Conservation (phyloP, 139 green algal genomes). For the Raphidocelis subcapitata region DNA sequence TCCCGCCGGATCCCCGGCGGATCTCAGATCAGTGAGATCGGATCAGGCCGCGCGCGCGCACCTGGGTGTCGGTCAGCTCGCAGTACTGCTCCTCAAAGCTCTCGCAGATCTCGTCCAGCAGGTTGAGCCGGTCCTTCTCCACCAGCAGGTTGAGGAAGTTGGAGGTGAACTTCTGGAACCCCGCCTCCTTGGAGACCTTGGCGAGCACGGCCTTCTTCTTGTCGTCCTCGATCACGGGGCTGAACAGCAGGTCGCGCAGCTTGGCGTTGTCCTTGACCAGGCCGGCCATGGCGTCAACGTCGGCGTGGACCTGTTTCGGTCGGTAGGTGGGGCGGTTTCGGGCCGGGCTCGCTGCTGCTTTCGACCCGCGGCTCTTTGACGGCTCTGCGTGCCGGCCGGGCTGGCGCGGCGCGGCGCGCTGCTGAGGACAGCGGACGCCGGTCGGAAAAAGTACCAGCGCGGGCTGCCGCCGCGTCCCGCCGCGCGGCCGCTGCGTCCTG, state of each 20-base stretch:
- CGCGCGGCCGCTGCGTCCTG: too few species aligned
- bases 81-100: slow-evolving; percentile 97
- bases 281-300: slow-evolving; percentile 67
- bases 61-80: slow-evolving; percentile 95
- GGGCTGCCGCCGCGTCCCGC: too few species aligned
- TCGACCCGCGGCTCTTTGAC: too few species aligned
- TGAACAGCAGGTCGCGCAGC: slow-evolving; percentile 80
- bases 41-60: slow-evolving; percentile 23
- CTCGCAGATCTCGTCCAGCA: slow-evolving; percentile 83
- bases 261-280: slow-evolving; percentile 71
- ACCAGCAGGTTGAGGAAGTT: slow-evolving; percentile 98
- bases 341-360: too few species aligned
- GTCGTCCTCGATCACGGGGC: slow-evolving; percentile 75
- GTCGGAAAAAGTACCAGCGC: too few species aligned
- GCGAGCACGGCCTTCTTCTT: slow-evolving; percentile 92
- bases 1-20: too few species aligned
- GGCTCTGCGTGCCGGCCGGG: too few species aligned
- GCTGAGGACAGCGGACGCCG: too few species aligned
- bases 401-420: too few species aligned
- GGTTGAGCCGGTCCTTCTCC: slow-evolving; percentile 83
- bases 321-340: too few species aligned
- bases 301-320: slow-evolving; percentile 41
- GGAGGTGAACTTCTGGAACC: slow-evolving; percentile 70
- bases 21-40: too few species aligned
- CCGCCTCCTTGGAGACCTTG: slow-evolving; percentile 81